Conservation (phyloP, 805 yeast genomes). For the Danielia oregonensis region DNA sequence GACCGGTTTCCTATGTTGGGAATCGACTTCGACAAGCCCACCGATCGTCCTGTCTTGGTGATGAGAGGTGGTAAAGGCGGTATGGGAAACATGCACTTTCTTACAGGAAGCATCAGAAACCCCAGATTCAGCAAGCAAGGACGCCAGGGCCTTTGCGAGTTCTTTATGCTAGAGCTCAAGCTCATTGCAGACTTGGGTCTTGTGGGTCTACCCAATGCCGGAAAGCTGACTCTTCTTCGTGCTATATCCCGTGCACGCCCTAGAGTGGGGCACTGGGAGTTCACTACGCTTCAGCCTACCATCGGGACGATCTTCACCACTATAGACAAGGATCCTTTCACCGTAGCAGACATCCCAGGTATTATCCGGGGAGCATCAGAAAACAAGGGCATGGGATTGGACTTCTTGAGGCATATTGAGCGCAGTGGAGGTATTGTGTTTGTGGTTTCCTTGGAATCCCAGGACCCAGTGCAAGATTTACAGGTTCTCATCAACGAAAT, state of each 20-base stretch:
- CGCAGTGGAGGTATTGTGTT: slow-evolving; percentile 87
- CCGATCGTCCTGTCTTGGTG: slow-evolving; percentile 64
- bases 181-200: slow-evolving; percentile 89
- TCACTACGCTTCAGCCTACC: slow-evolving; percentile 89
- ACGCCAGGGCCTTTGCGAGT: slow-evolving; percentile 59
- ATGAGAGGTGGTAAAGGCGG: slow-evolving; percentile 92
- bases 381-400: slow-evolving; percentile 90
- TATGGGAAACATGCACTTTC: slow-evolving; percentile 92
- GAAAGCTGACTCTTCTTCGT: slow-evolving; percentile 83
- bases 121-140: slow-evolving; percentile 88
- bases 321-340: slow-evolving; percentile 65
- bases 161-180: slow-evolving; percentile 78
- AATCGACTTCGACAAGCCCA: slow-evolving; percentile 60
- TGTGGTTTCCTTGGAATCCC: slow-evolving; percentile 71
- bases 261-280: slow-evolving; percentile 93
- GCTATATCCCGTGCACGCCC: slow-evolving; percentile 90
- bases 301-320: slow-evolving; percentile 79
- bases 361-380: slow-evolving; percentile 82
- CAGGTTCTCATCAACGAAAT: slow-evolving; percentile 63
- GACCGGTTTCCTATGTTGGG: slow-evolving; percentile 85
- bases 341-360: slow-evolving; percentile 98
- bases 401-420: slow-evolving; percentile 88
- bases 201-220: slow-evolving; percentile 96
- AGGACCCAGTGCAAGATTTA: slow-evolving; percentile 65
- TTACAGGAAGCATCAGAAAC: slow-evolving; percentile 77